Conservation (phyloP, 2,329 filamentous ascomycete species). For the Rutstroemia sydowiana region DNA sequence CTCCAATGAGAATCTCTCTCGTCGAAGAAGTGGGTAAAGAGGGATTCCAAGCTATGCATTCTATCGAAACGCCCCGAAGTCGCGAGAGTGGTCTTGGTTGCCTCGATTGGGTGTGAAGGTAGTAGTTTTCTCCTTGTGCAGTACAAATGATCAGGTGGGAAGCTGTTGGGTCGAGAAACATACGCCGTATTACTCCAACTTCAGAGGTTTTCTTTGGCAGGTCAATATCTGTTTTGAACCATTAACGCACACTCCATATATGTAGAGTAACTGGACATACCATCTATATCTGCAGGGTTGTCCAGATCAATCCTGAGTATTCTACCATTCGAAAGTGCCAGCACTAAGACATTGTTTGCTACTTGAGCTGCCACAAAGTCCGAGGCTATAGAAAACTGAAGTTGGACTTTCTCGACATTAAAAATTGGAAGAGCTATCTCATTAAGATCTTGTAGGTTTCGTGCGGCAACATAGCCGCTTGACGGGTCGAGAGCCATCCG, state of each 20-base stretch:
- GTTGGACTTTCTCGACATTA: slow-evolving; percentile 83
- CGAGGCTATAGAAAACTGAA: slow-evolving; percentile 89
- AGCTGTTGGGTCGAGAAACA: slow-evolving; percentile 96
- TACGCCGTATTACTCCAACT: slow-evolving; percentile 83
- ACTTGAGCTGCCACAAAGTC: slow-evolving; percentile 96
- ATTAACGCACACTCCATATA: too few species aligned
- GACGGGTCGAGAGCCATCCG: slow-evolving; percentile 63
- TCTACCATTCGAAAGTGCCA: slow-evolving; percentile 85
- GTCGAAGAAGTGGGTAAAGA: slow-evolving; percentile 89
- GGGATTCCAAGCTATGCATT: slow-evolving; percentile 91
- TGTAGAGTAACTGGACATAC: slow-evolving; percentile 44
- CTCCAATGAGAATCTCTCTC: slow-evolving; percentile 84
- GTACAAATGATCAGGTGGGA: slow-evolving; percentile 92
- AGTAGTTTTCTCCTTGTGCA: slow-evolving; percentile 90
- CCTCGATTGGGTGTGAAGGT: slow-evolving; percentile 90
- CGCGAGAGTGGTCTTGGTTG: slow-evolving; percentile 76
- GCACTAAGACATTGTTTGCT: slow-evolving; percentile 90
- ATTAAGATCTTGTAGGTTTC: slow-evolving; percentile 49
- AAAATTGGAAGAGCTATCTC: slow-evolving; percentile 76
- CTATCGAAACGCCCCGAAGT: slow-evolving; percentile 78
- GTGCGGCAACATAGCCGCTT: slow-evolving; percentile 65
- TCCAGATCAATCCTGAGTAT: slow-evolving; percentile 93
- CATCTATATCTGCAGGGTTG: slow-evolving; percentile 90
- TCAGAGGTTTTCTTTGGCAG: slow-evolving; percentile 89
- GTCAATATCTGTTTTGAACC: slow-evolving; percentile 93